phyloP scores from a whole-genome alignment of 129 eudicot species.

The Kitagawia praeruptora region DNA sequence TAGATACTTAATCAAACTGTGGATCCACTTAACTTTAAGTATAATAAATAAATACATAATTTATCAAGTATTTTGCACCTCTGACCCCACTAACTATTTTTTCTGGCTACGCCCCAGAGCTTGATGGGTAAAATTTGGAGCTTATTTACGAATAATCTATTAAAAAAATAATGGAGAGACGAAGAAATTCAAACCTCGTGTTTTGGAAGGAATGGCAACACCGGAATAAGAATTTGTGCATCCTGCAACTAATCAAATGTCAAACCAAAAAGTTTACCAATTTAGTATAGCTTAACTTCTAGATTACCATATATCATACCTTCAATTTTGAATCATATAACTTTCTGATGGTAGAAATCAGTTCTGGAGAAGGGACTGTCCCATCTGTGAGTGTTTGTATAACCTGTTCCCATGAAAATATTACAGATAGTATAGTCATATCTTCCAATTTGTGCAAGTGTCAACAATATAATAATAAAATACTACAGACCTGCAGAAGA shows the following conservation, averaged over 20 bases:
- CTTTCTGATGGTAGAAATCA: constrained; percentile 60
- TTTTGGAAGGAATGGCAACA: constrained; percentile 65
- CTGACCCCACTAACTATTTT: background rate
- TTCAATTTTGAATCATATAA: constrained; percentile 61
- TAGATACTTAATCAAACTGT: background rate
- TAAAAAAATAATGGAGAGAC: background rate
- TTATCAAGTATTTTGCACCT: background rate
- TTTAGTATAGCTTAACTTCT: constrained; percentile 2
- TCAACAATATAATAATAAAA: background rate
- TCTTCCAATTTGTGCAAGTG: constrained; percentile 2
- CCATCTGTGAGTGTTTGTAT: constrained; percentile 87
- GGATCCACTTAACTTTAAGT: background rate
- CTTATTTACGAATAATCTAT: background rate
- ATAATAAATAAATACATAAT: too few relatives aligned
- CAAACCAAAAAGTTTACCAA: constrained; percentile 11
- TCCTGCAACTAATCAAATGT: constrained; percentile 41
- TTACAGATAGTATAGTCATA: background rate
- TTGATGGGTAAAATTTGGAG: background rate
- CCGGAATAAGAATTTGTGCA: constrained; percentile 68
- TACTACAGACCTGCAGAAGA: constrained; percentile 52
- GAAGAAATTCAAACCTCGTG: constrained; percentile 54
- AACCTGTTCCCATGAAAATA: constrained; percentile 41
- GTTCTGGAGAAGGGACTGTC: constrained; percentile 63
- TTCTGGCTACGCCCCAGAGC: background rate
- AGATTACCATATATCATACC: constrained; percentile 28